phyloP scores from a whole-genome alignment of 805 yeast genomes.

The Wickerhamiella kazuoi region DNA sequence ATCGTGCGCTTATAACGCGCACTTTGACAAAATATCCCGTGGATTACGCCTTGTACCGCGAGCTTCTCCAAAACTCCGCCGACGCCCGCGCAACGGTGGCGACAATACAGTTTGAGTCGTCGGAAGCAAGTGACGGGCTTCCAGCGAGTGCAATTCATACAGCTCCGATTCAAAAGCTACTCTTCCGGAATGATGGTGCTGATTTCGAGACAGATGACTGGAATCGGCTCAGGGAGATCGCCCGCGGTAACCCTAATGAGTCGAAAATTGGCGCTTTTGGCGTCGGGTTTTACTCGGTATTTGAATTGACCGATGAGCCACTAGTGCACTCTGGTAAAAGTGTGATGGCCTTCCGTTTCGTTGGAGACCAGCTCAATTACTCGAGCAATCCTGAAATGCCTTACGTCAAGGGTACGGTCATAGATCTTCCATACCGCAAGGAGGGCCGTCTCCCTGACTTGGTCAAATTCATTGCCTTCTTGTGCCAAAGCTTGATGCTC shows the following conservation, averaged over 20 bases:
- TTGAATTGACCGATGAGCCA: slow-evolving; percentile 71
- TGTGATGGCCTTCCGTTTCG: slow-evolving; percentile 23
- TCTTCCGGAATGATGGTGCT: slow-evolving; percentile 20
- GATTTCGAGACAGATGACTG: slow-evolving; percentile 23
- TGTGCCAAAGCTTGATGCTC: slow-evolving; percentile 24
- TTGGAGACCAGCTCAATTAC: slow-evolving; percentile 24
- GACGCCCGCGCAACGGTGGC: slow-evolving; percentile 24
- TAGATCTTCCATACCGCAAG: slow-evolving; percentile 23
- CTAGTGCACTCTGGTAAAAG: slow-evolving; percentile 32
- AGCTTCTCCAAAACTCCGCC: slow-evolving; percentile 25
- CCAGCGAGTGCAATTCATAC: slow-evolving; percentile 14
- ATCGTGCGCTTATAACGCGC: slow-evolving; percentile 25
- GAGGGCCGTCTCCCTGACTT: slow-evolving; percentile 19
- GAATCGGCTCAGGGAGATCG: slow-evolving; percentile 25
- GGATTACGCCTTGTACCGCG: slow-evolving; percentile 25
- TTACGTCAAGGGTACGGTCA: slow-evolving; percentile 19
- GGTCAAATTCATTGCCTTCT: slow-evolving; percentile 21
- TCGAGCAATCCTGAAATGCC: slow-evolving; percentile 13
- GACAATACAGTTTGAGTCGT: slow-evolving; percentile 16
- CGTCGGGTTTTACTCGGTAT: slow-evolving; percentile 47
- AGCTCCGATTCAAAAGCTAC: slow-evolving; percentile 16
- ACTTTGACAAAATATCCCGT: slow-evolving; percentile 27
- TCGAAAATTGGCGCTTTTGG: slow-evolving; percentile 28
- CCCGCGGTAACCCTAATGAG: slow-evolving; percentile 28
- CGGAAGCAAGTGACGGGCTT: slow-evolving; percentile 6